A percentile compares a stretch with the other conserved stretches of the same genome.
phyloP scores from a whole-genome alignment of 345 rosid genomes.

The Gossypium australe region DNA sequence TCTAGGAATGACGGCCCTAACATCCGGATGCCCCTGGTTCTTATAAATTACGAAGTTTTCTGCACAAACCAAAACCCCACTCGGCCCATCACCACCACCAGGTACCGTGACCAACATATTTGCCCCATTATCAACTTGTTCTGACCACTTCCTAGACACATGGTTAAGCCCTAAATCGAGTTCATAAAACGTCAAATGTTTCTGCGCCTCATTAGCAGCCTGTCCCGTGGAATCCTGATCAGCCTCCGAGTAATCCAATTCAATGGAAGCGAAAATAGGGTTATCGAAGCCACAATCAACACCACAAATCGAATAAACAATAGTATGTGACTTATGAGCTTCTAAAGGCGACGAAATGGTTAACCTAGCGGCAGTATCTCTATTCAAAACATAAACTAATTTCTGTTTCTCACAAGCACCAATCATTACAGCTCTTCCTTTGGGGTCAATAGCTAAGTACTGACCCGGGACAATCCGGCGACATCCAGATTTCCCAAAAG shows the following conservation, averaged over 20 bases:
- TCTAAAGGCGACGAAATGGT: slow-evolving; percentile 96
- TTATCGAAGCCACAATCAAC: slow-evolving; percentile 97
- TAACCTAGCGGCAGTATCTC: slow-evolving; percentile 88
- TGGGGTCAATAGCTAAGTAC: slow-evolving; percentile 85
- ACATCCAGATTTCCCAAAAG: slow-evolving; percentile 94
- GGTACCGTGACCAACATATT: slow-evolving; percentile 96
- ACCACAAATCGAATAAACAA: slow-evolving; percentile 75
- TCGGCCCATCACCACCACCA: slow-evolving; percentile 97
- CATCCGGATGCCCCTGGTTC: slow-evolving; percentile 89
- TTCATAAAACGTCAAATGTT: slow-evolving; percentile 89
- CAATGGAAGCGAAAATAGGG: slow-evolving; percentile 86
- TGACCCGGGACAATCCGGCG: slow-evolving; percentile 95
- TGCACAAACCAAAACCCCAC: slow-evolving; percentile 92
- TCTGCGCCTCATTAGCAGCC: slow-evolving; percentile 87
- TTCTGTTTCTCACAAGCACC: slow-evolving; percentile 98
- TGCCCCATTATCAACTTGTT: slow-evolving; percentile 89
- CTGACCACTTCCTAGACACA: slow-evolving; percentile 96
- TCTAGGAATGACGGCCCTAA: slow-evolving; percentile 92
- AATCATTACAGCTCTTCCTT: slow-evolving; percentile 92
- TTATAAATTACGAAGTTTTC: slow-evolving; percentile 97
- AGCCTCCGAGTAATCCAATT: slow-evolving; percentile 92
- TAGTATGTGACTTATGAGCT: slow-evolving; percentile 92
- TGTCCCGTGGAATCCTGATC: slow-evolving; percentile 89
- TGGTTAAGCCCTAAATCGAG: slow-evolving; percentile 95
- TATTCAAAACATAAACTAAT: slow-evolving; percentile 83